Evolutionary conservation across 108 stramenopile genomes (phyloP), one percentile per base, ranked within the genome.

Genomic region (Pelagomonas calceolata): DNA sequence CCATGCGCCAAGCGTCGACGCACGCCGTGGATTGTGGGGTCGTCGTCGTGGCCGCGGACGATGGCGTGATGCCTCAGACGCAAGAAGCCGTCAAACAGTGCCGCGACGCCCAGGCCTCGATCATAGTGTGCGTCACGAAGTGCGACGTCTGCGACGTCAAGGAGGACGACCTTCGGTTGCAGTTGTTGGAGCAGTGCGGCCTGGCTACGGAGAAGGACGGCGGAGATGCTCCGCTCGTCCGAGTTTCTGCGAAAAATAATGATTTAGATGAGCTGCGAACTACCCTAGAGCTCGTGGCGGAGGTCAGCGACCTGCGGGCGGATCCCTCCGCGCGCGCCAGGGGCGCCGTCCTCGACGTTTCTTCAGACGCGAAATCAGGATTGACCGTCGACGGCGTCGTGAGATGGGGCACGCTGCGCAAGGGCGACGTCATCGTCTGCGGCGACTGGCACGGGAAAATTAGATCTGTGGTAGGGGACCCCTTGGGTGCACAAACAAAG

Each of bases 51-150:
- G 95, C 96, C 14, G 94, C 92, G 14, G 94, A 94, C 72, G 98
- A 99, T 75, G 98, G 98, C 51, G 82, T 99, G 34, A 86, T 86
- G 30, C 88, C 86, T 32, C 98, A 99, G 78, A 97, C 98, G 0
- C 37, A 91, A 34, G 98, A 99, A 81, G 92, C 93, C 64, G 76
- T 98, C 63, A 78, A 94, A n/a, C 86, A 73, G 30, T 80, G 80
- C 76, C 86, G 30, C 77, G 81, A 74, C 83, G 83, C 14, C 86
- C 65, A 26, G 0, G 79, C 94, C 17, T 82, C 92, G 33, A 73
- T 96, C 36, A 91, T 99, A 4, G 85, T 99, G 60, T 96, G 95
- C 34, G 79, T 99, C 68, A 95, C 95, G 44, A 99, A 99, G 78
- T 93, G 95, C 72, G 94, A 93, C 73, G 88, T 89, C 75, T 89